Percentiles rank a stretch among this genome's conserved stretches.
phyloP scores from a whole-genome alignment of 805 yeast genomes.

The Lachancea kluyveri region DNA sequence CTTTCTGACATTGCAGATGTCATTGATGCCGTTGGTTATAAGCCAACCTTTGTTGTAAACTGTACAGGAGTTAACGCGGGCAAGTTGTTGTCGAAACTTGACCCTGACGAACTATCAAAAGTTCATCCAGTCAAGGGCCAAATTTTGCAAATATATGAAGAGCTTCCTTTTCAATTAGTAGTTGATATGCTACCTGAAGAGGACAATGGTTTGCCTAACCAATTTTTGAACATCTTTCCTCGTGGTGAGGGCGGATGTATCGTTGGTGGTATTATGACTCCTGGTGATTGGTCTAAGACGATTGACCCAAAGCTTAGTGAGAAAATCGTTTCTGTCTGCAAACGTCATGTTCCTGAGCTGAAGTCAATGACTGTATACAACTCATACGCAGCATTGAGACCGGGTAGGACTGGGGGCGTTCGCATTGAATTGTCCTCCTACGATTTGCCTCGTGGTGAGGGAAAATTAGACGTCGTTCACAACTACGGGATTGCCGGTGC shows the following conservation, averaged over 20 bases:
- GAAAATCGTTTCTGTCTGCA: constrained; percentile 43
- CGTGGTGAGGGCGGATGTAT: constrained; percentile 68
- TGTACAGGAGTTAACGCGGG: constrained; percentile 49
- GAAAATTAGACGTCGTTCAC: constrained; percentile 39
- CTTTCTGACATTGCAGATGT: constrained; percentile 46
- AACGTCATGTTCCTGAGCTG: constrained; percentile 23
- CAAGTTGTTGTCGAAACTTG: constrained; percentile 27
- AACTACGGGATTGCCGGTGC: constrained; percentile 72
- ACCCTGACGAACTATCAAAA: constrained; percentile 35
- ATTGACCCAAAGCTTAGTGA: constrained; percentile 40
- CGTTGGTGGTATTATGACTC: constrained; percentile 47
- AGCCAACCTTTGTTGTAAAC: constrained; percentile 49
- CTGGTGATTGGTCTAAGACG: constrained; percentile 27
- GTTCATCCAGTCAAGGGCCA: constrained; percentile 57
- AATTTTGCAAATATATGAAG: constrained; percentile 46
- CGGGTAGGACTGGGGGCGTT: constrained; percentile 56
- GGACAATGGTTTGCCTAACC: constrained; percentile 24
- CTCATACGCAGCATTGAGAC: constrained; percentile 48
- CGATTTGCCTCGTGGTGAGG: constrained; percentile 8
- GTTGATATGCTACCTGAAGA: constrained; percentile 22
- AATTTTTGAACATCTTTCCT: constrained; percentile 57
- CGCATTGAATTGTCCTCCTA: constrained; percentile 40
- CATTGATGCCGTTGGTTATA: constrained; percentile 28
- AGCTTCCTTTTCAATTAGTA: constrained; percentile 31
- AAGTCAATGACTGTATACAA: constrained; percentile 14